Conservation (phyloP, 352 stramenopile species). For the Aphanomyces stellatus region DNA sequence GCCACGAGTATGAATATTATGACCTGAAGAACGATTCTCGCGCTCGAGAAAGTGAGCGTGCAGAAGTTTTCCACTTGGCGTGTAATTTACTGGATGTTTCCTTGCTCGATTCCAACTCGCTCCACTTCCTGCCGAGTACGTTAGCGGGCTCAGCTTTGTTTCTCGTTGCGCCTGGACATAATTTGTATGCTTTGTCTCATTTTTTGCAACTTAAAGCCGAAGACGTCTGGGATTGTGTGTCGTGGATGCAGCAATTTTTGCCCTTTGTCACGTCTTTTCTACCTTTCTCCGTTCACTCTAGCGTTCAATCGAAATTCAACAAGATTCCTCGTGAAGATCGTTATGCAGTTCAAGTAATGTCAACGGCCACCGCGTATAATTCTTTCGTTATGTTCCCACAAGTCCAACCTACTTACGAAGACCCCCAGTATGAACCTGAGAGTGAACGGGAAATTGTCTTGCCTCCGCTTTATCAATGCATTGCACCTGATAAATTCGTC, state of each 20-base stretch:
- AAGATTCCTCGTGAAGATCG: neutral
- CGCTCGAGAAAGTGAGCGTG: neutral
- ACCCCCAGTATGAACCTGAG: slow-evolving; percentile 2
- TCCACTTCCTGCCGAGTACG: slow-evolving; percentile 13
- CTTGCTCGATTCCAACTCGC: neutral
- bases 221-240: slow-evolving; percentile 7
- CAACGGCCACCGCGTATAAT: neutral
- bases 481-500: neutral
- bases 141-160: neutral
- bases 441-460: neutral
- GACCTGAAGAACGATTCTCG: neutral
- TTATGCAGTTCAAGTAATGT: slow-evolving; percentile 6
- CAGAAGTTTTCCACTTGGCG: slow-evolving; percentile 13
- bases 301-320: slow-evolving; percentile 5
- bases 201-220: slow-evolving; percentile 10
- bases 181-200: slow-evolving; percentile 10
- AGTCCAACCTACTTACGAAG: neutral
- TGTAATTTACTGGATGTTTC: slow-evolving; percentile 8
- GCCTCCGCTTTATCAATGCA: slow-evolving; percentile 3
- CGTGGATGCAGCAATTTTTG: slow-evolving; percentile 15
- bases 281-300: neutral
- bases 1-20: neutral
- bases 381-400: neutral
- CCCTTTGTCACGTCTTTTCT: neutral
- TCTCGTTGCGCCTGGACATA: slow-evolving; percentile 5